These are phyloP conservation scores for Ophiosphaerella korrae DNA, from an alignment of 2,329 filamentous ascomycete species.

Conservation along the genomic window DNA sequence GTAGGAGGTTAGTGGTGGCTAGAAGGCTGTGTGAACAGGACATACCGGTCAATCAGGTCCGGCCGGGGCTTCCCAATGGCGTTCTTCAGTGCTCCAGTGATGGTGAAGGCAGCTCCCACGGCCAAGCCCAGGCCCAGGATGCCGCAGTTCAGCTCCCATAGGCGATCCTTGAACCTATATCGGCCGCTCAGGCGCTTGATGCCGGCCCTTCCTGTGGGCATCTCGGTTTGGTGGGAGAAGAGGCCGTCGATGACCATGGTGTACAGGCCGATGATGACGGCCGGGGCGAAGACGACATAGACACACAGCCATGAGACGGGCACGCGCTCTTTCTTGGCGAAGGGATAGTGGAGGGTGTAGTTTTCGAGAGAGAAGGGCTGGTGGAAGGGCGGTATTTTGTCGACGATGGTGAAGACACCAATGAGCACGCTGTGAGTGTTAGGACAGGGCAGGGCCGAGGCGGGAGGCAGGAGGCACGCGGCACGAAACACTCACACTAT, in stretches of 20 bases:
- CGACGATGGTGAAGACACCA: slow-evolving; percentile 58
- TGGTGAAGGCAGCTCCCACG: slow-evolving; percentile 61
- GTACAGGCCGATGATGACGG: slow-evolving; percentile 59
- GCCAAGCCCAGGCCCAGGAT: slow-evolving; percentile 61
- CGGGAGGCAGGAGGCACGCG: slow-evolving; percentile 31
- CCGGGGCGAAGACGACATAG: slow-evolving; percentile 56
- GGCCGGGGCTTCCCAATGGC: slow-evolving; percentile 64
- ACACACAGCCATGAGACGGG: slow-evolving; percentile 56
- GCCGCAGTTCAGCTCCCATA: slow-evolving; percentile 68
- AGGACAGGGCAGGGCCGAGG: slow-evolving; percentile 23
- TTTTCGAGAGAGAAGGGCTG: slow-evolving; percentile 63
- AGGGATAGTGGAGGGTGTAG: slow-evolving; percentile 63
- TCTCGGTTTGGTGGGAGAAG: slow-evolving; percentile 57
- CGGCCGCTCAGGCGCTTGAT: slow-evolving; percentile 48
- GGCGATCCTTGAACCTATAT: slow-evolving; percentile 60
- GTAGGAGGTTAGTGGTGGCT: slow-evolving; percentile 7
- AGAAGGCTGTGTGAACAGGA: neutral
- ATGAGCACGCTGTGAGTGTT: slow-evolving; percentile 53
- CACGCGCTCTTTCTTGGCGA: slow-evolving; percentile 60
- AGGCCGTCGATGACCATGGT: slow-evolving; percentile 63
- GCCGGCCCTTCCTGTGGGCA: slow-evolving; percentile 29
- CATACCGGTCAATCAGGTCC: slow-evolving; percentile 62
- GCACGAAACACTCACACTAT: slow-evolving; percentile 54
- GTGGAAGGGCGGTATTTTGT: slow-evolving; percentile 61
- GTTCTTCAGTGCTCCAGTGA: slow-evolving; percentile 63